Evolutionary conservation across 2,329 filamentous ascomycete genomes (phyloP), one percentile per base, ranked within the genome.

Genomic region (Xylariaceae sp.): DNA sequence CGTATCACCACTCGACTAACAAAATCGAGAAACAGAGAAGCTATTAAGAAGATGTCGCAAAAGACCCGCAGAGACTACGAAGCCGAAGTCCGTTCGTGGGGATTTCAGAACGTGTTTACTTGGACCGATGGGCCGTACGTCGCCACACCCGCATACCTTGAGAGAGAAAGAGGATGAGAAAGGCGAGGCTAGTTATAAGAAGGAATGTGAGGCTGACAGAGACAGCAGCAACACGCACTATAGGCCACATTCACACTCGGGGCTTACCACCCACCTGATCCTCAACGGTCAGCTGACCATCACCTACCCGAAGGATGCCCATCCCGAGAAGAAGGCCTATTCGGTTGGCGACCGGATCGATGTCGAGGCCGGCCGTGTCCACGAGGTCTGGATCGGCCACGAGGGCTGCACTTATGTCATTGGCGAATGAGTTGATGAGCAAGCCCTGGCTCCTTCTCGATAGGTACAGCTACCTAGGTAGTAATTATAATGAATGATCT

Each of bases 101-200:
- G 88, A 1, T 91, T 90, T 68, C 63, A 70, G 2, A 78, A 85
- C 48, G 87, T 89, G 67, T 89, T 89, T 61, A 90, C 87, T 2
- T 91, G 88, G 88, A 85, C 81, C 7, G 89, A 91, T 71, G 75
- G 78, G 20, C 84, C 86, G 87, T 90, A 80, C 70, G 84, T 80
- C 56, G 49, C 40, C 43, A 46, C 51, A 48, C 23, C 41, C 6
- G 32, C 32, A 37, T 14, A 37, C 32, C 5, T 3, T 3, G 32
- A 37, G 14, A 37, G 14, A 16, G 32, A 16, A 3, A 37, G 32
- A 14, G 32, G 32, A 10, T 7, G 9, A 37, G 14, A 7, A 37
- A 10, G 14, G 26, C 5, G 26, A 29, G 10, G 10, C 26, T 10
- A 10, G 14, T 14, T 37, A 37, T 16, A 37, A 37, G 12, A 37